phyloP scores from a whole-genome alignment of 257 asterid genomes.

The Nyctanthes arbortristis region DNA sequence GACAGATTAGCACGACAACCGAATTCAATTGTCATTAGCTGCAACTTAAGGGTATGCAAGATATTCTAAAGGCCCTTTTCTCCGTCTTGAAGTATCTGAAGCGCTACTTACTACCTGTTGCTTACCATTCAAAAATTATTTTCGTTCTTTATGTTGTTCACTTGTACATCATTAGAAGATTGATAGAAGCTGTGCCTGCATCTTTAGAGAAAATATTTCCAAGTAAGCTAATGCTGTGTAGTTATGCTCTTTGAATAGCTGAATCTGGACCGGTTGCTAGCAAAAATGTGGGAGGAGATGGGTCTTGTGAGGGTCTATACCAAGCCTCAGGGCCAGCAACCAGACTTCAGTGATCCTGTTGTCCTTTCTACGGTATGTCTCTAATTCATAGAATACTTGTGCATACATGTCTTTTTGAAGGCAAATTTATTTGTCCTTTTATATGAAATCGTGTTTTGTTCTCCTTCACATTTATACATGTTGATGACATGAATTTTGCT shows the following conservation, averaged over 20 bases:
- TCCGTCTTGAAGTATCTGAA: background rate
- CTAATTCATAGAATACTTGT: constrained; percentile 11
- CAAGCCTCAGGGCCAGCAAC: constrained; percentile 99
- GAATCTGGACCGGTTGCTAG: constrained; percentile 80
- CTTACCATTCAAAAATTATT: background rate
- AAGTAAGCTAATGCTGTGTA: constrained; percentile 21
- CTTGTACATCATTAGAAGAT: constrained; percentile 3
- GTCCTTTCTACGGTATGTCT: constrained; percentile 89
- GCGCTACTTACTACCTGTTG: background rate
- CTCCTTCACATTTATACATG: constrained; percentile 4
- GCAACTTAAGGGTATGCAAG: constrained; percentile 71
- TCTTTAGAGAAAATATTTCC: background rate
- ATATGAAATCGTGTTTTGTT: constrained; percentile 5
- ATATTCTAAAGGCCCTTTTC: constrained; percentile 12
- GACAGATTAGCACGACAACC: constrained; percentile 95
- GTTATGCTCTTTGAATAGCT: constrained; percentile 53
- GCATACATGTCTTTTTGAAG: background rate
- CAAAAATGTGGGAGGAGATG: constrained; percentile 90
- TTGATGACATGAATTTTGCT: background rate
- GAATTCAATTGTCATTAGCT: constrained; percentile 89
- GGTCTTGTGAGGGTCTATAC: constrained; percentile 92
- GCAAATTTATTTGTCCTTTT: background rate
- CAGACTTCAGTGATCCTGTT: constrained; percentile 92
- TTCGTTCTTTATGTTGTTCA: background rate
- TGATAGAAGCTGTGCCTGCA: constrained; percentile 2